Conservation (phyloP, 306 rosid genomes). For the Neltuma alba region DNA sequence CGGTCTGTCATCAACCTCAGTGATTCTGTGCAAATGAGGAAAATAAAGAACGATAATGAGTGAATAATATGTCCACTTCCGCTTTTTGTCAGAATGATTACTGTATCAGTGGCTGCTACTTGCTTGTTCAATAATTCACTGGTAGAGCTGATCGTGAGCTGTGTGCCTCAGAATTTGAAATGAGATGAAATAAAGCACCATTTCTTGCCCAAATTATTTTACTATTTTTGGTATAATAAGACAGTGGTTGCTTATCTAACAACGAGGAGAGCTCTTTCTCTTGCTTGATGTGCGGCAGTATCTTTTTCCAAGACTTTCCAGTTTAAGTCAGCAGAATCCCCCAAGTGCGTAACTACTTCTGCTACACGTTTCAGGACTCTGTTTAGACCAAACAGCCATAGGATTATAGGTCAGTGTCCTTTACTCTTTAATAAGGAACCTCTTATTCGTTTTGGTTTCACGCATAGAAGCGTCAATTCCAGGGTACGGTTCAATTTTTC, state of each 20-base stretch:
- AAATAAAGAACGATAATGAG: neutral
- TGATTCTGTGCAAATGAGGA: neutral
- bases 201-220: neutral
- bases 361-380: slow-evolving; percentile 2
- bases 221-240: neutral
- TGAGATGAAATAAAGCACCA: neutral
- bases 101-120: neutral
- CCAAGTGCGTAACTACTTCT: slow-evolving; percentile 7
- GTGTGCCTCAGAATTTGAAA: neutral
- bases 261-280: neutral
- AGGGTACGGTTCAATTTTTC: neutral
- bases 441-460: slow-evolving; percentile 43
- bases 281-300: slow-evolving; percentile 11
- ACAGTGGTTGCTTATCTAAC: neutral
- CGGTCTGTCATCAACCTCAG: neutral
- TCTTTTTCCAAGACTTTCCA: slow-evolving; percentile 36
- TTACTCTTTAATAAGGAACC: slow-evolving; percentile 27
- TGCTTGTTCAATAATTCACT: neutral
- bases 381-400: neutral
- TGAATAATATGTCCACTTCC: neutral
- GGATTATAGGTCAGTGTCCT: slow-evolving; percentile 19
- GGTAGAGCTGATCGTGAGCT: neutral
- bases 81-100: neutral
- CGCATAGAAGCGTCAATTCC: slow-evolving; percentile 43
- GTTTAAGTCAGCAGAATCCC: slow-evolving; percentile 31